phyloP scores from a whole-genome alignment of 306 rosid species.

The Comarum palustre region DNA sequence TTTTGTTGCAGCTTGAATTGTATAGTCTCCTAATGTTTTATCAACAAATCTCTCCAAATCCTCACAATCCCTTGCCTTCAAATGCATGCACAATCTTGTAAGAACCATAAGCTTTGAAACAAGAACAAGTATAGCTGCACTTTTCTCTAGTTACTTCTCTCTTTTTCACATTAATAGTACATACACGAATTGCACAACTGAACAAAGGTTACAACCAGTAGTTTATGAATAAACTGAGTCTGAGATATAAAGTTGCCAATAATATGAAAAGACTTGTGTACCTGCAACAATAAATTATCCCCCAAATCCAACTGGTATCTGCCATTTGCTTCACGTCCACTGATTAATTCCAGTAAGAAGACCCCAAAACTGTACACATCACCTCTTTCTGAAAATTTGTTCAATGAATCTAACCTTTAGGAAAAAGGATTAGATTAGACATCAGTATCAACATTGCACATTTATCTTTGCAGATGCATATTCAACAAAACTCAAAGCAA shows the following conservation, averaged over 20 bases:
- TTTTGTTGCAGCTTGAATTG: slow-evolving; percentile 36
- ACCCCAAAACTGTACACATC: slow-evolving; percentile 73
- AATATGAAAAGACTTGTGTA: slow-evolving; percentile 10
- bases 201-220: neutral
- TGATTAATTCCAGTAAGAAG: slow-evolving; percentile 64
- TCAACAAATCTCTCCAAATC: slow-evolving; percentile 41
- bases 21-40: slow-evolving; percentile 31
- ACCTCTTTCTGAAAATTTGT: slow-evolving; percentile 45
- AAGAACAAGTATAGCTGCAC: neutral
- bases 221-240: neutral
- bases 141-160: neutral
- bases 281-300: slow-evolving; percentile 51
- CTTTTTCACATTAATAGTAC: neutral
- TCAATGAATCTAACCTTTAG: slow-evolving; percentile 48
- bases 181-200: neutral
- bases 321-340: slow-evolving; percentile 53
- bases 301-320: slow-evolving; percentile 28
- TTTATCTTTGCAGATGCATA: neutral
- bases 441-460: neutral
- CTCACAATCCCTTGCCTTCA: slow-evolving; percentile 41
- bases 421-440: slow-evolving; percentile 6
- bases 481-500: neutral
- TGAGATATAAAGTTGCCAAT: neutral
- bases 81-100: neutral
- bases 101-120: neutral